A percentile compares a stretch with the other conserved stretches of the same genome.
These are phyloP conservation scores for Durotheca rogersii DNA, from an alignment of 495 filamentous ascomycete species.

Conservation along the genomic window DNA sequence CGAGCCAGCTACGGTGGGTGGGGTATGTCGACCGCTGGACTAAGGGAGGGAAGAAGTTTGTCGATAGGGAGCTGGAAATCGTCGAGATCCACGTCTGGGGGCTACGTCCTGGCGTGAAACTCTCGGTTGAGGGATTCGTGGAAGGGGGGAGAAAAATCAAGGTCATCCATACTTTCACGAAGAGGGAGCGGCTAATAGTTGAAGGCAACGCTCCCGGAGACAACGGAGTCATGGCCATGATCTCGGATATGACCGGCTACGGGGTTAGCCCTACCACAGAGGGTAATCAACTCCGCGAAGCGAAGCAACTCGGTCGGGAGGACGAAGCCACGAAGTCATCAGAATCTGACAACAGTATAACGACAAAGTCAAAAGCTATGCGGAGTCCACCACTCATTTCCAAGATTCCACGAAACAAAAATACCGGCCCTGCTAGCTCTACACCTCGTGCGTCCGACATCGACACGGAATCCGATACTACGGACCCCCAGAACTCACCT, in stretches of 20 bases:
- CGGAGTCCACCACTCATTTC: constrained; percentile 22
- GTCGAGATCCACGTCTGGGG: constrained; percentile 90
- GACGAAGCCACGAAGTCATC: constrained; percentile 17
- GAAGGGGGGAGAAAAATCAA: constrained; percentile 87
- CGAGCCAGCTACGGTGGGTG: constrained; percentile 85
- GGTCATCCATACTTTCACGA: constrained; percentile 76
- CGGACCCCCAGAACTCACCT: constrained; percentile 5
- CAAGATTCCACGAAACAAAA: constrained; percentile 2
- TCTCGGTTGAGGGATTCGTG: constrained; percentile 79
- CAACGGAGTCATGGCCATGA: constrained; percentile 48
- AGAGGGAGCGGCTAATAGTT: constrained; percentile 71
- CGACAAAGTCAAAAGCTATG: constrained; percentile 23
- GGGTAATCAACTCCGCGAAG: constrained; percentile 29
- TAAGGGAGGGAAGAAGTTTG: constrained; percentile 67
- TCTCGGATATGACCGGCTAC: constrained; percentile 56
- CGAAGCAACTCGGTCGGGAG: constrained; percentile 28
- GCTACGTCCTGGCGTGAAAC: constrained; percentile 80
- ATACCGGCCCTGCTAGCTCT: constrained; percentile 9
- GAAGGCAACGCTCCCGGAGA: constrained; percentile 55
- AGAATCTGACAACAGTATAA: constrained; percentile 2
- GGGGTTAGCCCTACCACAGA: constrained; percentile 19
- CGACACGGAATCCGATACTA: neutral
- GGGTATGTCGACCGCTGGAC: constrained; percentile 90
- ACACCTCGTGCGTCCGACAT: neutral
- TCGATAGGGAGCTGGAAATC: constrained; percentile 82